Base-by-base conservation (phyloP, 2,329 filamentous ascomycete genomes). In the Graphilbum fragrans region DNA sequence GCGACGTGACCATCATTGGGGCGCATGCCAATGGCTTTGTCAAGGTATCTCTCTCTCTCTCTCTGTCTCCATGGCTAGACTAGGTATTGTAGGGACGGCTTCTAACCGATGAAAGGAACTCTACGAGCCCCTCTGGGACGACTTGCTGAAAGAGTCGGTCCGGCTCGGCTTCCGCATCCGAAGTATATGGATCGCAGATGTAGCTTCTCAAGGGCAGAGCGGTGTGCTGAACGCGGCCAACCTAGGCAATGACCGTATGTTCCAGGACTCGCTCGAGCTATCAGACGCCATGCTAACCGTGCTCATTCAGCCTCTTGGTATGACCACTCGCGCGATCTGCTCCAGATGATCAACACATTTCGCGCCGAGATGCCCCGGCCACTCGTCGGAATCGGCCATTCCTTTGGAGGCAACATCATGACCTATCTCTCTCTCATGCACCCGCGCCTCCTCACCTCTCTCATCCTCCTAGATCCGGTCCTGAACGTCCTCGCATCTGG, bases 11-110 rank as follows among this genome's bases (percentile, higher is more conserved):
- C 18, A 79, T 96, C 44, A 77, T 96, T 42, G 86, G 74, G 11
- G 81, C 82, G 5, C 88, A 95, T 62, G 90, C 86, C 38, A 95
- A 95, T 64, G 90, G 82, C 11, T 94, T 95, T 50, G 83, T 86
- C 11, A 96, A 95, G 71, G 84, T 84, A 58, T 2, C 36, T 33
- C 5, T 14, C 20, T n/a, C 20, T 32, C 18, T n/a, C 22, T 23
- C n/a, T 7, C 14, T 31, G 29, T 16, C 29, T n/a, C n/a, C n/a
- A n/a, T n/a, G n/a, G n/a, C n/a, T n/a, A n/a, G n/a, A n/a, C n/a
- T n/a, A n/a, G n/a, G n/a, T n/a, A n/a, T n/a, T n/a, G n/a, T n/a
- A n/a, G n/a, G n/a, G 10, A 12, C 14, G n/a, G 9, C 8, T 29
- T 8, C 34, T 44, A 9, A 38, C 37, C 5, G 5, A n/a, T n/a